Base-by-base conservation (phyloP, 495 filamentous ascomycete genomes). In the Xylaria telfairii region DNA sequence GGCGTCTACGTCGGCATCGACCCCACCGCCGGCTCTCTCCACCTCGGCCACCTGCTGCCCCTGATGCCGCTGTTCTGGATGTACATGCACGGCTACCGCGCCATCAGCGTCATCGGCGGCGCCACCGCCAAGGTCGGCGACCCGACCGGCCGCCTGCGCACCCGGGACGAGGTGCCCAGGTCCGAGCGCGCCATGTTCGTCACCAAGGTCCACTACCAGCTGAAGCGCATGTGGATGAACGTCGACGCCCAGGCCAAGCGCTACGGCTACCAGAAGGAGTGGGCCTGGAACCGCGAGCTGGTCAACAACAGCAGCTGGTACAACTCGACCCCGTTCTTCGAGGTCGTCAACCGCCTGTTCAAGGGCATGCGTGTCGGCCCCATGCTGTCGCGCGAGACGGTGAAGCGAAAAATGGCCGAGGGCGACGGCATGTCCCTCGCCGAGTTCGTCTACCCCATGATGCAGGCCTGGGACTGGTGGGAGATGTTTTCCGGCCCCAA, bases 391-490 rank as follows among this genome's bases (percentile, higher is more conserved):
- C 87, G 93, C 77, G 95, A 98, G 70, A 97, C 94, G 28, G 96
- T 98, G 65, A 96, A 92, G 79, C 91, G 85, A 15, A 92, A 91
- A 68, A 87, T 98, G 87, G 83, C 84, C 30, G 89, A 88, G 28
- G 93, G 93, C 0, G 92, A 95, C 63, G 96, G 96, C 65, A 93
- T 99, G 89, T 96, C 95, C 10, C 93, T 95, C 73, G 90, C 93
- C 24, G 96, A 99, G 80, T 97, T 99, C 77, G 85, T 88, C 3
- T 99, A 99, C 73, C 96, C 97, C 17, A 78, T 98, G 28, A 86
- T 99, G 72, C 96, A 99, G 79, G 92, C 90, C n/a, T 98, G 94
- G 90, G 96, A 99, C 79, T 99, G 94, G 90, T 98, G 92, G 92
- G 79, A 89, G 65, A 83, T 98, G 81, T 94, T 91, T 75, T 42